phyloP scores from a whole-genome alignment of 768 basidiomycete genomes.

The Panus rudis region DNA sequence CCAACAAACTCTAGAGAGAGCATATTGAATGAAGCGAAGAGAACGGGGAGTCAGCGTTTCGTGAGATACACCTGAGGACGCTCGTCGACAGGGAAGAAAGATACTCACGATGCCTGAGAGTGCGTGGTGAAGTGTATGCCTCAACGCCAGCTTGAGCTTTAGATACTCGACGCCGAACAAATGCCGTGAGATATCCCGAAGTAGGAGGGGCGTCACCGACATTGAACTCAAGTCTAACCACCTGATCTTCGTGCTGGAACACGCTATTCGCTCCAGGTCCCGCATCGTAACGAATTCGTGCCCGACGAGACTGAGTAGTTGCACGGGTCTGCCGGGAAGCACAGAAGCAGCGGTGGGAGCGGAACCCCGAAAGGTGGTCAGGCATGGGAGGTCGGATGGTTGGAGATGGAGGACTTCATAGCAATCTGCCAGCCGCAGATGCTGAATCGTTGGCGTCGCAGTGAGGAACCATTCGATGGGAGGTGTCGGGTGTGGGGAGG shows the following conservation, averaged over 20 bases:
- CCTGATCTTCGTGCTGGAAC: slow-evolving; percentile 40
- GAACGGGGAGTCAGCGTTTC: not conserved
- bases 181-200: slow-evolving; percentile 48
- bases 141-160: slow-evolving; percentile 49
- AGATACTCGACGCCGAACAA: slow-evolving; percentile 44
- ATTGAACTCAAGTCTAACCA: slow-evolving; percentile 54
- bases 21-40: not conserved
- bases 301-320: slow-evolving; percentile 47
- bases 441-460: slow-evolving; percentile 31
- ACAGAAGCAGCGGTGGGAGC: slow-evolving; percentile 51
- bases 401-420: slow-evolving; percentile 35
- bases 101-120: slow-evolving; percentile 58
- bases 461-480: slow-evolving; percentile 33
- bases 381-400: slow-evolving; percentile 37
- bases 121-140: slow-evolving; percentile 60
- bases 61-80: not conserved
- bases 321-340: slow-evolving; percentile 56
- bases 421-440: slow-evolving; percentile 39
- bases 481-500: slow-evolving; percentile 22
- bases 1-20: slow-evolving; percentile 41
- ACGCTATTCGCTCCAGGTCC: slow-evolving; percentile 44
- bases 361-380: slow-evolving; percentile 53
- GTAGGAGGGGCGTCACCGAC: slow-evolving; percentile 48
- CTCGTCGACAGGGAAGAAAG: not conserved
- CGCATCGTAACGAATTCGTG: slow-evolving; percentile 48